Percentiles rank a stretch among this genome's conserved stretches.
Conservation (phyloP, 306 rosid genomes). For the Dryas alaskensis region DNA sequence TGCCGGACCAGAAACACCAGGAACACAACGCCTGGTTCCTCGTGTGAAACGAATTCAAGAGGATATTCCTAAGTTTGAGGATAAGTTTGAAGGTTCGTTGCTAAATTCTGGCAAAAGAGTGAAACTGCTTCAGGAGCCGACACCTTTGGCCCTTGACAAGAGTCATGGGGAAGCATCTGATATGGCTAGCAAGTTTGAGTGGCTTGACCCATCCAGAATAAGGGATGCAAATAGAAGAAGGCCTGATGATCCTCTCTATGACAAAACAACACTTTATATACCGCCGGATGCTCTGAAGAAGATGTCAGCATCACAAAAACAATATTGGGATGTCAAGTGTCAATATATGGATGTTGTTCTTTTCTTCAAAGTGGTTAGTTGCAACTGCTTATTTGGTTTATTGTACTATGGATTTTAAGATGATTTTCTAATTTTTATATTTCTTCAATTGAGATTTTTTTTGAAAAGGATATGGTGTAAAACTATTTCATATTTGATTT, state of each 20-base stretch:
- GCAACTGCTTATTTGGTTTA: neutral
- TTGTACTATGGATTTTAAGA: neutral
- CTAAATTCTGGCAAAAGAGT: slow-evolving; percentile 57
- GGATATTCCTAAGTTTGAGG: slow-evolving; percentile 36
- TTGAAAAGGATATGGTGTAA: neutral
- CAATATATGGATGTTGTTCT: slow-evolving; percentile 88
- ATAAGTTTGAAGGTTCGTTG: slow-evolving; percentile 28
- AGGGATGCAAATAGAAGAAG: slow-evolving; percentile 73
- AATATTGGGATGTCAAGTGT: slow-evolving; percentile 88
- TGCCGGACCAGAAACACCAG: slow-evolving; percentile 80
- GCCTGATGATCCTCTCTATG: slow-evolving; percentile 63
- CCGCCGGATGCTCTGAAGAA: slow-evolving; percentile 75
- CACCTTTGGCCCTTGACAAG: slow-evolving; percentile 21
- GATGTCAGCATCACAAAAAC: slow-evolving; percentile 91
- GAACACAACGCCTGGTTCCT: slow-evolving; percentile 53
- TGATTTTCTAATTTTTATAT: neutral
- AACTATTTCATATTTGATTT: neutral
- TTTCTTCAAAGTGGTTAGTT: slow-evolving; percentile 96
- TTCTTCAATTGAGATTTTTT: neutral
- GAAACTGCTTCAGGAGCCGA: slow-evolving; percentile 54
- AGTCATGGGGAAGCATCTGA: slow-evolving; percentile 45
- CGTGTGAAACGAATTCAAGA: slow-evolving; percentile 62
- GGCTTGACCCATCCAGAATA: slow-evolving; percentile 82
- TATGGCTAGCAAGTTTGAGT: slow-evolving; percentile 73
- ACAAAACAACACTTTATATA: slow-evolving; percentile 63